A percentile compares a stretch with the other conserved stretches of the same genome.
These are phyloP conservation scores for Linderniella brevidens DNA, from an alignment of 257 asterid species.

Conservation along the genomic window DNA sequence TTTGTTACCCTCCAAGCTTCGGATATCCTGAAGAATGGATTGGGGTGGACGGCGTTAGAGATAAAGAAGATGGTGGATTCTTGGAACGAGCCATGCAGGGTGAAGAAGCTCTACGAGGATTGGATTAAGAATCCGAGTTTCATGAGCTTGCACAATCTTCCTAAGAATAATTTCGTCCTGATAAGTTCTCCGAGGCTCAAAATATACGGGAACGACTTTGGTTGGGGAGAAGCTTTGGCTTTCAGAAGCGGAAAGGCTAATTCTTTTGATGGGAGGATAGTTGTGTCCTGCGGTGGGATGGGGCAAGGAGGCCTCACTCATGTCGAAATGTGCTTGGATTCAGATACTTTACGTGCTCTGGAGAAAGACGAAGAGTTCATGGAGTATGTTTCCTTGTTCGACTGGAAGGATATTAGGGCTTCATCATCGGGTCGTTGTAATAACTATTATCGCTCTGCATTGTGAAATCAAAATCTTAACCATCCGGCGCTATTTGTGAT, in stretches of 20 bases:
- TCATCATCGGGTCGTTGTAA: too few species aligned
- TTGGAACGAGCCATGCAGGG: conserved; percentile 8
- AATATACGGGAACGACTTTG: conserved; percentile 18
- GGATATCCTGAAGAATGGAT: conserved; percentile 15
- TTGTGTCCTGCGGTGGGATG: conserved; percentile 13
- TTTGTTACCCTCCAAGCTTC: conserved; percentile 9
- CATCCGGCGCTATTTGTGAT: too few species aligned
- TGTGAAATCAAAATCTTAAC: too few species aligned
- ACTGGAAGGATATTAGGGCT: too few species aligned
- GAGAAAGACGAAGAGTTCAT: conserved; percentile 24
- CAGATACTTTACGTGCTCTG: conserved; percentile 18
- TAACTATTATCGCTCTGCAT: too few species aligned
- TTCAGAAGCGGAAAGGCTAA: conserved; percentile 30
- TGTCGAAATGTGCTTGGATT: conserved; percentile 22
- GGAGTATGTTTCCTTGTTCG: conserved; percentile 10
- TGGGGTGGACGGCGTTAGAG: conserved; percentile 34
- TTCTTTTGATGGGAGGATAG: conserved; percentile 24
- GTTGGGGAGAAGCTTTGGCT: conserved; percentile 13
- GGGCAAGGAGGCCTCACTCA: conserved; percentile 33
- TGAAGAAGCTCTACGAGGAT: conserved; percentile 8
- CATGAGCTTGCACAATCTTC: background rate
- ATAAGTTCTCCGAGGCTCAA: conserved; percentile 32
- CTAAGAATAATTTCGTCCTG: conserved; percentile 8
- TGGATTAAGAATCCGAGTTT: conserved; percentile 24
- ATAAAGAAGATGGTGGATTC: conserved; percentile 16